A percentile compares a stretch with the other conserved stretches of the same genome.
Evolutionary conservation across 2,329 filamentous ascomycete species (phyloP).

Genomic region (Xylariaceae sp.): DNA sequence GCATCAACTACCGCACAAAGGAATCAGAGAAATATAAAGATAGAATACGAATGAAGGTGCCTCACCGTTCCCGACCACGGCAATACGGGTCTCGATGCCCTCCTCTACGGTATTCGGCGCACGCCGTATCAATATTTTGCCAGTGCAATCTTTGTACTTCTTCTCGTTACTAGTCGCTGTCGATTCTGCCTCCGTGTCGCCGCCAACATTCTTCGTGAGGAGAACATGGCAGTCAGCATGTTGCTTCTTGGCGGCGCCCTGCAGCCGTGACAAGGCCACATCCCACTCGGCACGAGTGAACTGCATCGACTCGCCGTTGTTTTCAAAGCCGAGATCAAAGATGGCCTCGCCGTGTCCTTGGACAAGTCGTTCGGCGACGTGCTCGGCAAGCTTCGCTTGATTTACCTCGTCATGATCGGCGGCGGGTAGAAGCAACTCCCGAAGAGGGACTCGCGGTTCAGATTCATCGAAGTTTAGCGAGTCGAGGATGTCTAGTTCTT

Average conservation of each 20-base stretch:
- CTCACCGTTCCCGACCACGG: slow-evolving; percentile 87
- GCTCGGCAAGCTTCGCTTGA: slow-evolving; percentile 57
- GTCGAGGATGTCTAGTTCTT: slow-evolving; percentile 86
- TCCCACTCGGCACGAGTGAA: slow-evolving; percentile 74
- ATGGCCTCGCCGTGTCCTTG: slow-evolving; percentile 87
- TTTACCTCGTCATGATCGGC: slow-evolving; percentile 52
- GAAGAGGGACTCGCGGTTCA: slow-evolving; percentile 63
- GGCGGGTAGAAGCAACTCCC: slow-evolving; percentile 66
- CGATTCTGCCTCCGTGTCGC: slow-evolving; percentile 65
- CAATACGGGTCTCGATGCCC: slow-evolving; percentile 92
- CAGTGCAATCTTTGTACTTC: slow-evolving; percentile 70
- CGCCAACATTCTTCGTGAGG: slow-evolving; percentile 86
- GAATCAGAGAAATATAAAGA: slow-evolving; percentile 1
- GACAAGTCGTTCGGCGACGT: slow-evolving; percentile 65
- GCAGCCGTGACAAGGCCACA: slow-evolving; percentile 61
- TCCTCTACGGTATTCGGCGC: slow-evolving; percentile 71
- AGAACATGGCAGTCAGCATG: slow-evolving; percentile 76
- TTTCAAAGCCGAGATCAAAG: slow-evolving; percentile 89
- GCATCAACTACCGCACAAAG: slow-evolving; percentile 65
- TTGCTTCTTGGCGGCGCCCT: slow-evolving; percentile 58
- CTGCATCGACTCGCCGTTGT: slow-evolving; percentile 79
- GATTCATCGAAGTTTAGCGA: slow-evolving; percentile 69
- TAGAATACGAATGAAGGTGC: slow-evolving; percentile 10
- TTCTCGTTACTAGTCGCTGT: slow-evolving; percentile 41
- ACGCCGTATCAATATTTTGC: slow-evolving; percentile 82